These are phyloP conservation scores for Pseudogymnoascus sp. DNA, from an alignment of 2,329 filamentous ascomycete genomes.

Conservation along the genomic window DNA sequence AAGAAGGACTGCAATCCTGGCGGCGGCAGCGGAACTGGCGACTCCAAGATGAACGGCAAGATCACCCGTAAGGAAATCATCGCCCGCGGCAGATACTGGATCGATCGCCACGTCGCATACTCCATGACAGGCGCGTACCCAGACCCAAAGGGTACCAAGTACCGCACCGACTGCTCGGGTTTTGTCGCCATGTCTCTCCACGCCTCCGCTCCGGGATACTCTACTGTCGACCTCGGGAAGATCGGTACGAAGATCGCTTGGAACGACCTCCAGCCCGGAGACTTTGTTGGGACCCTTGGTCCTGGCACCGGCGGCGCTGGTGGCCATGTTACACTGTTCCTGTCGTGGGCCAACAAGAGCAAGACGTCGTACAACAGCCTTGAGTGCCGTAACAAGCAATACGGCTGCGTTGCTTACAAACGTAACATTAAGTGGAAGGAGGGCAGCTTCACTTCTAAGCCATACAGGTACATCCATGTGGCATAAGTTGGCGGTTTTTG, in stretches of 20 bases:
- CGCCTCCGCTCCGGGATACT: not conserved
- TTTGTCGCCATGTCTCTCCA: not conserved
- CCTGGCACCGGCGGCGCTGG: not conserved
- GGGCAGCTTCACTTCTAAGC: not conserved
- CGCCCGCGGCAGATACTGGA: not conserved
- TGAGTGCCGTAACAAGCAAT: not conserved
- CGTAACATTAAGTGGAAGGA: not conserved
- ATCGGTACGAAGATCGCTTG: not conserved
- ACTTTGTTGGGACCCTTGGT: constrained; percentile 1
- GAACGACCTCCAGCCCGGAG: not conserved
- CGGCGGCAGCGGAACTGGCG: not conserved
- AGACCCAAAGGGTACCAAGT: not conserved
- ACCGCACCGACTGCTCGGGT: constrained; percentile 6
- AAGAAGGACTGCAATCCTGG: not conserved
- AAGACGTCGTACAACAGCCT: not conserved
- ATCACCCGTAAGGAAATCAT: constrained; percentile 6
- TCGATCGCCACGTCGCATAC: not conserved
- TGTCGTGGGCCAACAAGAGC: not conserved
- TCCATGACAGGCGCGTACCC: not conserved
- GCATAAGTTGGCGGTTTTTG: not conserved
- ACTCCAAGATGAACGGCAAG: not conserved
- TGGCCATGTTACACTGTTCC: not conserved
- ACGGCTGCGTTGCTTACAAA: not conserved
- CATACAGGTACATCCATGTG: not conserved
- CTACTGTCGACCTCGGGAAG: not conserved